Evolutionary conservation across 2,329 filamentous ascomycete species (phyloP), one percentile per base, ranked within the genome.

Genomic region (Trichoderma sp.): DNA sequence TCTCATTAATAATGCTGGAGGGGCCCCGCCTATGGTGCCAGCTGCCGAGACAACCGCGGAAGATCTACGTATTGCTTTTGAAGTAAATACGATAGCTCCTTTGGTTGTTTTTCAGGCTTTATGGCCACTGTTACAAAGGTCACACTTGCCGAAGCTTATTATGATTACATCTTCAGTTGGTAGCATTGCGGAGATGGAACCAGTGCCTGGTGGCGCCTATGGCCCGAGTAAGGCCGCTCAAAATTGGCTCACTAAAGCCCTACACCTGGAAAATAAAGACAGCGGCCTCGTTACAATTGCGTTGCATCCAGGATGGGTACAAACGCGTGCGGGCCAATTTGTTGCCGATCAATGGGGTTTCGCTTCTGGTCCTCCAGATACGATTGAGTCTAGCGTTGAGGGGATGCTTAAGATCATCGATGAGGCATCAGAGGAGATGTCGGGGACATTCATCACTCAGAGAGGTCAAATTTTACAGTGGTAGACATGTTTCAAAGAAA

Each of bases 1-100:
- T 7, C 78, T 87, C 4, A 80, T 87, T 69, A 82, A 82, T 67
- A 87, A 87, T 69, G 84, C 84, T 0, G 84, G 80, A 2, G 78
- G 81, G 22, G 73, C 71, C 15, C 73, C 73, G 10, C 71, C 74
- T 45, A 77, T 76, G 68, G 74, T 71, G 1, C 70, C 73, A 1
- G 74, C 78, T 0, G 60, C 71, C 5, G 71, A 75, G 25, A 80
- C 61, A 29, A 78, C 72, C 5, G 71, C 72, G 4, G 71, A 70
- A 2, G 78, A 82, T 53, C 70, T 85, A 37, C 73, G 75, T 7
- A 69, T 77, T 1, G 76, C 82, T 8, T 78, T 84, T 67, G 76
- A 82, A 9, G 74, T 81, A 53, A 87, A 87, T 70, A 76, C 80
- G 0, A 76, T 82, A 25, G 78, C 76, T 1, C 79, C 80, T 0